Evolutionary conservation across 2,329 filamentous ascomycete species (phyloP), one percentile per base, ranked within the genome.

Genomic region (Pseudopyrenochaeta lycopersici): DNA sequence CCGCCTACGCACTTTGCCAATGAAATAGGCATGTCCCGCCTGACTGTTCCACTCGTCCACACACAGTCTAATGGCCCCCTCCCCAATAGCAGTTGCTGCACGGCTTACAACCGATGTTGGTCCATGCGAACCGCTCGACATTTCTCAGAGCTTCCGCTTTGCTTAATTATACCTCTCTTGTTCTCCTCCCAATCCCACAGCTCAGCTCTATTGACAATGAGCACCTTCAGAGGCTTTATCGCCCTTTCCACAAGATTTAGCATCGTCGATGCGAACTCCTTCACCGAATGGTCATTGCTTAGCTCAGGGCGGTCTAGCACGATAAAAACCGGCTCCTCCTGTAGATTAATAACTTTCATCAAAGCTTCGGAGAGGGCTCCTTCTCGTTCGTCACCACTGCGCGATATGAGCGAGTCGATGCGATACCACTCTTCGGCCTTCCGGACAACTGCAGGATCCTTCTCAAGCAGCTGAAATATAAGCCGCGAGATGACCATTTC

Each of bases 391-490:
- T n/a, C 33, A 2, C 33, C 7, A 4, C 17, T n/a, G 4, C n/a
- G 33, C 4, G 33, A 15, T 36, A 36, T 36, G n/a, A 36, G 33
- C 17, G 38, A 35, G 20, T 52, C 30, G n/a, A 56, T 44, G 4
- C 36, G 27, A n/a, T 46, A 27, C 36, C 36, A 52, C 10, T 52
- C 53, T n/a, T 52, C 27, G 12, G 43, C 38, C 27, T 38, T 48
- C n/a, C 53, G 39, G 2, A 52, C 44, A 2, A 52, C 38, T 17
- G 18, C 23, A 3, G 53, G 49, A 11, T 52, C 40, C 21, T 17
- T 32, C 7, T 56, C 48, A 15, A 56, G 40, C 14, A 56, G 18
- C 35, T 56, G 53, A 17, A 41, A 48, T 4, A 49, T 45, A 5
- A 56, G 18, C 3, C 44, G 43, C 33, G 39, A 36, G 14, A 36